Evolutionary conservation across 768 basidiomycete species (phyloP), one percentile per base, ranked within the genome.

Genomic region (Hygrocybe punicea): DNA sequence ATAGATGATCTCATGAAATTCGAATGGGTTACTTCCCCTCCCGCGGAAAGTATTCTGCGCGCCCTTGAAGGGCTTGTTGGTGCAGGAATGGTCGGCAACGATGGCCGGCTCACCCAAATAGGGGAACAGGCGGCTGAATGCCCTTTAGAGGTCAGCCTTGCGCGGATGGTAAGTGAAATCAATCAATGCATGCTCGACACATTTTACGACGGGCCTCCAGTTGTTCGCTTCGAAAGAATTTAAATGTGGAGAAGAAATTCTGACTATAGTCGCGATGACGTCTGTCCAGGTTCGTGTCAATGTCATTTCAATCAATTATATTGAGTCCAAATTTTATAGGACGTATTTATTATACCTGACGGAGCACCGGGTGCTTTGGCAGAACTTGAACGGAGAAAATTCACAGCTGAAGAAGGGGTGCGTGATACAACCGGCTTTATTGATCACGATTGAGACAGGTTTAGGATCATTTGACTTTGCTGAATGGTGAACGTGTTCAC

Each of bases 381-480:
- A 3, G 96, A 98, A 70, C 75, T 98, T 13, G 95, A 98, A 70
- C 80, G 93, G 51, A 76, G 97, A 56, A 98, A 98, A 69, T 98
- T 98, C 65, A 98, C 93, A 0, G 93, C 95, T 0, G 95, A 98
- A 71, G 97, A 99, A 82, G 97, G 97, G 65, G 93, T 93, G 58
- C 65, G 82, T 40, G n/a, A 54, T 17, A 17, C 17, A 7, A 29
- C 17, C 19, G 16, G 49, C 13, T 35, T 48, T 29, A 42, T 34
- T 9, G n/a, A 51, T 52, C 21, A 44, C 51, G 49, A 35, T 50
- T 56, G 57, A 63, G 40, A n/a, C n/a, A 8, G 16, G 14, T 35
- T 3, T 63, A 96, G 93, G 97, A 99, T 67, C 97, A 99, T 69
- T 76, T 98, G 19, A 98, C 97, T 4, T 74, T 97, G 3, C 70